These are phyloP conservation scores for Acanthamoeba triangularis DNA, from an alignment of 208 protist species.

Conservation along the genomic window DNA sequence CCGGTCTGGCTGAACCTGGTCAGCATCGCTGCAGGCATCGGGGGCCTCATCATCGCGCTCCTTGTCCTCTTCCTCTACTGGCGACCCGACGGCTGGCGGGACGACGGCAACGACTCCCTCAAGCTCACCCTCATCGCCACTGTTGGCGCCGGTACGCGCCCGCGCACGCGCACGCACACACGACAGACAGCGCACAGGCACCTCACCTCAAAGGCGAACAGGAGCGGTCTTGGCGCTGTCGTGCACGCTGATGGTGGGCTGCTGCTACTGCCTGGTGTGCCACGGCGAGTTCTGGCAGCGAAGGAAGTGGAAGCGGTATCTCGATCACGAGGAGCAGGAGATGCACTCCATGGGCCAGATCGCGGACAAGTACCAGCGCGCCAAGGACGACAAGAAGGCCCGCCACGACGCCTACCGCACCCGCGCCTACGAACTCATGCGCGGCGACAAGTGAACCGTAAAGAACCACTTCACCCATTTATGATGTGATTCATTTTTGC, in stretches of 20 bases:
- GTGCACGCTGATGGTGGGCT: background rate
- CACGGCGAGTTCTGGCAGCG: conserved; percentile 48
- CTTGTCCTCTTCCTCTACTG: conserved; percentile 35
- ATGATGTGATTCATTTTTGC: background rate
- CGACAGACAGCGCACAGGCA: background rate
- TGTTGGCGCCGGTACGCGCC: background rate
- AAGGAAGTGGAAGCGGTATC: conserved; percentile 23
- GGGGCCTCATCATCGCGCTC: background rate
- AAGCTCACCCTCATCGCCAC: conserved; percentile 53
- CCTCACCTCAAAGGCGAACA: background rate
- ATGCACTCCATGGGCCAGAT: conserved; percentile 3
- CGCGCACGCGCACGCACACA: background rate
- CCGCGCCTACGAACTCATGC: conserved; percentile 59
- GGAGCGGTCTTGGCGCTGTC: background rate
- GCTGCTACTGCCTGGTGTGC: conserved; percentile 63
- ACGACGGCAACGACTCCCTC: conserved; percentile 17
- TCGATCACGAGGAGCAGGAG: conserved; percentile 18
- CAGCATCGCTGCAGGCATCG: background rate
- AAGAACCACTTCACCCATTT: background rate
- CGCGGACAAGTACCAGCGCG: background rate
- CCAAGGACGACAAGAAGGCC: conserved; percentile 22
- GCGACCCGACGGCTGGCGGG: conserved; percentile 40
- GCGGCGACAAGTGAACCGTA: background rate
- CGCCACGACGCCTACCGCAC: conserved; percentile 36
- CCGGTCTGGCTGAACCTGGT: conserved; percentile 27